Percentiles rank a stretch among this genome's conserved stretches.
Conservation (phyloP, 257 asterid species). For the Solanum medicagineum region DNA sequence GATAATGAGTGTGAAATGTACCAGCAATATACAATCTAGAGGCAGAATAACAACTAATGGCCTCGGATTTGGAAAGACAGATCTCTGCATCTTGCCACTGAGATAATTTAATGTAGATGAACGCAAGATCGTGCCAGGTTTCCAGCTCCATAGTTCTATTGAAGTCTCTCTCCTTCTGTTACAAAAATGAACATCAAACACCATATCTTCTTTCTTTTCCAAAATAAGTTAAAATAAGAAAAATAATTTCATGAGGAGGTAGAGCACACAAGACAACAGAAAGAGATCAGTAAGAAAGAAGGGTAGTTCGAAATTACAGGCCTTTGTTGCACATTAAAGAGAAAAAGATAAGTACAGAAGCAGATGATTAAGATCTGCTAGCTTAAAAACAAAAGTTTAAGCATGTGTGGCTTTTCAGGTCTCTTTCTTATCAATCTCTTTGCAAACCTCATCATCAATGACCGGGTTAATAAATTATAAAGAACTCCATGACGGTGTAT, state of each 20-base stretch:
- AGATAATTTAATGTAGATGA: constrained; percentile 49
- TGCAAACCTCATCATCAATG: neutral
- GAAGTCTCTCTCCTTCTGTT: constrained; percentile 31
- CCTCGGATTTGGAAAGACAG: constrained; percentile 68
- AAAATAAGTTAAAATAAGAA: neutral
- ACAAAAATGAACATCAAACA: neutral
- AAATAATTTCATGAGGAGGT: neutral
- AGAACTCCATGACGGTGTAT: neutral
- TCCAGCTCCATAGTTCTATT: constrained; percentile 48
- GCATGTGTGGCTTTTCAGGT: neutral
- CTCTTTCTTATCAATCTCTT: neutral
- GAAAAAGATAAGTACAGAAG: neutral
- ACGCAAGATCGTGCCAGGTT: constrained; percentile 84
- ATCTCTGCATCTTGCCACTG: constrained; percentile 79
- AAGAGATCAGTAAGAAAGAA: neutral
- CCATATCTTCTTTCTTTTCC: neutral
- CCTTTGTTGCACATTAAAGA: neutral
- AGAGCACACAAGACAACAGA: neutral
- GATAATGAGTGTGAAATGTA: constrained; percentile 11
- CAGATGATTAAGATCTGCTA: neutral
- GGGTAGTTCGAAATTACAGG: neutral
- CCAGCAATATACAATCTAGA: constrained; percentile 65
- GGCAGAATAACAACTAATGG: constrained; percentile 44
- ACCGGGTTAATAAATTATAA: neutral
- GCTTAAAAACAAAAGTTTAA: neutral